phyloP scores from a whole-genome alignment of 345 rosid genomes.

The Reutealis trisperma region DNA sequence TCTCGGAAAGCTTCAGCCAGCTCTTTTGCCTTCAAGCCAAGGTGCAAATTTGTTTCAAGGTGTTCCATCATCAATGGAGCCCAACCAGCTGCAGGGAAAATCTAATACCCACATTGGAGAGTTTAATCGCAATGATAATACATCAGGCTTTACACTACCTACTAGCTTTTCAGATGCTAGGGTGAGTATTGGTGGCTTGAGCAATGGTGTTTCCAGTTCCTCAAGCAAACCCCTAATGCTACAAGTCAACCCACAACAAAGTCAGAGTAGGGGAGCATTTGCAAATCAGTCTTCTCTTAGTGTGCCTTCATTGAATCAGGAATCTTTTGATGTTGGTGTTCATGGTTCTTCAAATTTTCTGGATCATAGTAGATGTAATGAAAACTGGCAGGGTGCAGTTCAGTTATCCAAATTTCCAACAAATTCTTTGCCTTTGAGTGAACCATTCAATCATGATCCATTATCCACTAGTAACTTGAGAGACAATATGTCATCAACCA shows the following conservation, averaged over 20 bases:
- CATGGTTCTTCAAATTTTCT: constrained; percentile 46
- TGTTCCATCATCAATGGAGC: constrained; percentile 45
- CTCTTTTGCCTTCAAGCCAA: constrained; percentile 41
- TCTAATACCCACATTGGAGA: constrained; percentile 43
- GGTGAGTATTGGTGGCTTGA: constrained; percentile 41
- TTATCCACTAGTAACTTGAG: constrained; percentile 31
- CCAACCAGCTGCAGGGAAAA: constrained; percentile 50
- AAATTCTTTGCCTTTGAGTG: constrained; percentile 43
- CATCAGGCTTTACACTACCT: constrained; percentile 29
- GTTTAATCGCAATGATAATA: constrained; percentile 38
- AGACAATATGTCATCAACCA: constrained; percentile 26
- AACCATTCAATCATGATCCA: constrained; percentile 42
- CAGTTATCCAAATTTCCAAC: constrained; percentile 51
- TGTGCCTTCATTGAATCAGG: constrained; percentile 39
- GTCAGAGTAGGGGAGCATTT: constrained; percentile 31
- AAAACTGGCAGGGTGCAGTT: constrained; percentile 51
- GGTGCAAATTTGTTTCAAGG: constrained; percentile 45
- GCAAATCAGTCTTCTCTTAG: constrained; percentile 50
- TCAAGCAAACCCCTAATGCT: constrained; percentile 44
- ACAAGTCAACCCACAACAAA: constrained; percentile 42
- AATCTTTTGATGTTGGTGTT: constrained; percentile 35
- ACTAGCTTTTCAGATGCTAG: constrained; percentile 40
- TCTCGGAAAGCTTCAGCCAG: constrained; percentile 50
- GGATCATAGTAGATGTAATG: constrained; percentile 45
- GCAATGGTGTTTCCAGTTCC: constrained; percentile 39